These are phyloP conservation scores for Plasmodium fragile DNA, from an alignment of 169 alveolate species.

Conservation along the genomic window DNA sequence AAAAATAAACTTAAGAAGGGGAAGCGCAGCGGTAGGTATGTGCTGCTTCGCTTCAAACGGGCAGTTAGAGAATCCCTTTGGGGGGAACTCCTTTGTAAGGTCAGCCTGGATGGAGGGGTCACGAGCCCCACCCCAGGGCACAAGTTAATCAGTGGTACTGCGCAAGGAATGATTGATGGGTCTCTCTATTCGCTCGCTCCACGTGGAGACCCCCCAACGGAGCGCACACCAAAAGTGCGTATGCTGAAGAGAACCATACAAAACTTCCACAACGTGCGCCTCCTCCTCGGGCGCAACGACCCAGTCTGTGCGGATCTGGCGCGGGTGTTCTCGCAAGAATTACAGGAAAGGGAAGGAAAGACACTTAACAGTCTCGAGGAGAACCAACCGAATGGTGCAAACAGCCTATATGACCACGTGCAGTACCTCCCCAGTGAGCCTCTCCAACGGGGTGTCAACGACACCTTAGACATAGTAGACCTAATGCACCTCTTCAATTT, in stretches of 20 bases:
- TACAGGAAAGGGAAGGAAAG: neutral
- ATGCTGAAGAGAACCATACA: constrained; percentile 1
- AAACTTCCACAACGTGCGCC: neutral
- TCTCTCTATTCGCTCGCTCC: neutral
- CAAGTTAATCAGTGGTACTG: neutral
- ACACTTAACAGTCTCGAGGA: neutral
- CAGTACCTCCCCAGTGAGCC: neutral
- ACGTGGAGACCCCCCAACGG: neutral
- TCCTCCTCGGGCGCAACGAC: constrained; percentile 12
- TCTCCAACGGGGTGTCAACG: neutral
- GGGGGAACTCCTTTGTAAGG: neutral
- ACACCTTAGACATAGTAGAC: neutral
- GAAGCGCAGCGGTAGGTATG: neutral
- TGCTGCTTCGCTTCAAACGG: neutral
- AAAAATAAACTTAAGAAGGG: constrained; percentile 6
- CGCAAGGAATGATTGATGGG: neutral
- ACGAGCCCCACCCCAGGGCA: neutral
- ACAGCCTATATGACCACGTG: neutral
- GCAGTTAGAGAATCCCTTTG: neutral
- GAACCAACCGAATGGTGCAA: neutral
- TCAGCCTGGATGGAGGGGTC: neutral
- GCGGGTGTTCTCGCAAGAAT: neutral
- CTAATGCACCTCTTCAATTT: constrained; percentile 21
- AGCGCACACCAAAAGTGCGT: neutral
- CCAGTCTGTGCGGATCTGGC: neutral